phyloP scores from a whole-genome alignment of 2,329 filamentous ascomycete genomes.

The Penicillium italicum region DNA sequence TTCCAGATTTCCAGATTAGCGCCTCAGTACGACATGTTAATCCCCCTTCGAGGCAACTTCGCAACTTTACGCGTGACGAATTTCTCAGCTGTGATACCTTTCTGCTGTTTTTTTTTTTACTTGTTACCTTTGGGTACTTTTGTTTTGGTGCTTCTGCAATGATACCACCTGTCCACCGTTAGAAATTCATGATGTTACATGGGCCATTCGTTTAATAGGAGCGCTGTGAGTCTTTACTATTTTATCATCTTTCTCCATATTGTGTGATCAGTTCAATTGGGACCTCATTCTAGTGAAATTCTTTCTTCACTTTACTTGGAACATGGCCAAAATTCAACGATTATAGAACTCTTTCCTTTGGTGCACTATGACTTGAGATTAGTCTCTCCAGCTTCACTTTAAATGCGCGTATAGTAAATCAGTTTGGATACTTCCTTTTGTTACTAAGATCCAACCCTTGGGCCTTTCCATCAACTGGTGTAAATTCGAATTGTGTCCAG shows the following conservation, averaged over 20 bases:
- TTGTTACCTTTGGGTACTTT: not conserved
- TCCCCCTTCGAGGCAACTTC: not conserved
- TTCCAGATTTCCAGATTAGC: conserved; percentile 5
- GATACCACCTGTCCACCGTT: conserved; percentile 28
- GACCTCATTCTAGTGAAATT: not conserved
- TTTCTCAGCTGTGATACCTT: conserved; percentile 22
- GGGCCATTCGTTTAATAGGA: conserved; percentile 20
- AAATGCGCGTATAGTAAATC: not conserved
- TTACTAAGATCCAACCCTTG: not conserved
- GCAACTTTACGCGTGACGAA: conserved; percentile 21
- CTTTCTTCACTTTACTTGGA: not conserved
- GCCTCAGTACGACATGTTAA: conserved; percentile 2
- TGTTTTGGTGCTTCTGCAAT: conserved; percentile 15
- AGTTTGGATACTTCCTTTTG: not conserved
- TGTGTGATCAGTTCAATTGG: not conserved
- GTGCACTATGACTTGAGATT: not conserved
- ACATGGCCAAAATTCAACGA: not conserved
- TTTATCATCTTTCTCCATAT: not conserved
- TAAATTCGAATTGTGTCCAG: not conserved
- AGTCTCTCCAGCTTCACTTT: not conserved
- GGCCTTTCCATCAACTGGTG: not conserved
- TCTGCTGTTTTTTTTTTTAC: conserved; percentile 1
- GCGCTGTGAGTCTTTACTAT: conserved; percentile 1
- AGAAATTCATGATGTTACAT: conserved; percentile 26
- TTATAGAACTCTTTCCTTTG: not conserved